Base-by-base conservation (phyloP, 1,284 basidiomycete species). In the Microbotryum silenes-acaulis region DNA sequence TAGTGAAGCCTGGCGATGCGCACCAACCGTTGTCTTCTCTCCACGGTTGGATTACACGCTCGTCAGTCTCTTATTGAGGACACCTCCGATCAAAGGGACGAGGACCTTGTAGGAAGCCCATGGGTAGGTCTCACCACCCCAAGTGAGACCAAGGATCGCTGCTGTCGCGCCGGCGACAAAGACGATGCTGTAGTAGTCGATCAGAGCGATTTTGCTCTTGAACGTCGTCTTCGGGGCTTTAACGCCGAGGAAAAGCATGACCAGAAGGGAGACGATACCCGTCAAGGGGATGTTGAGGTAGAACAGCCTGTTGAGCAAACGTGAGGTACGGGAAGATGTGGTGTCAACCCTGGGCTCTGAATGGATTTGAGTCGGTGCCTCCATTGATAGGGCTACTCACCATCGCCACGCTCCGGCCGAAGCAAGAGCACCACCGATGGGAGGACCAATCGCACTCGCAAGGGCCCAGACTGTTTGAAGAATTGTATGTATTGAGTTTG, bases 391-490 rank as follows among this genome's bases (percentile, higher is more conserved):
- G 37, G 16, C 1, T 6, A 16, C 37, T 42, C 37, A 68, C 76
- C 77, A 78, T 6, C 77, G 66, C 78, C 78, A 79, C 48, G 75
- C 68, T 10, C 69, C 74, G 5, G 67, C 69, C 20, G 71, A 63
- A 0, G 75, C 73, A 1, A 80, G 74, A 10, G 71, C 72, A 1
- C 79, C 79, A 1, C 76, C 78, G 4, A 79, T 64, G 0, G 78
- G 63, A 6, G 78, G 74, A 72, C 68, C 66, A 10, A 60, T 63
- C 6, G 67, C 66, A n/a, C 49, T 49, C 2, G 67, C 66, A 25
- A 65, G 23, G n/a, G 65, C 62, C 65, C 37, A 42, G 6, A 42
- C 37, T 42, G 37, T 42, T 16, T 42, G 37, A 42, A 64, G 0
- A 44, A 53, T 1, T 1, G 69, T 59, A 8, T 56, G 54, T 2